Evolutionary conservation across 805 yeast species (phyloP), one percentile per base, ranked within the genome.

Genomic region (Suhomyces prunicola): DNA sequence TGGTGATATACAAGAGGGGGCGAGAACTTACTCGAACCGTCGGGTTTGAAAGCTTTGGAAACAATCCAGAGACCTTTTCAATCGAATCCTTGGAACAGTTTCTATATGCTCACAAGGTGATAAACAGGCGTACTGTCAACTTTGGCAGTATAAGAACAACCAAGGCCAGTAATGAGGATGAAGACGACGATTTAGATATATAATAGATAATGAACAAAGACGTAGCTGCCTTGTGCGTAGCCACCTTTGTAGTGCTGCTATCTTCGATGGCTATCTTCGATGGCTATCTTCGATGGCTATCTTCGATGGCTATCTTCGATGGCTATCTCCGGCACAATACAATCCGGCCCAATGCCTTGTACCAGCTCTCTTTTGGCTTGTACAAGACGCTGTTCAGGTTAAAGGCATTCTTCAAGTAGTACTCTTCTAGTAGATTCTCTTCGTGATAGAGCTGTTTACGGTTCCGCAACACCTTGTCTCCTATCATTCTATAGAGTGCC

Each of bases 21-120:
- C 67, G 76, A 44, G 93, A 88, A 59, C 63, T 73, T 4, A 76
- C 78, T 12, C 70, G 89, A 55, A 61, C 88, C 5, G 77, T 88
- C 5, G 97, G 97, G 5, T 86, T 90, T 60, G 85, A 84, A 50
- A 78, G 80, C 31, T 69, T 89, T 44, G 80, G 83, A 27, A 60
- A 64, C 35, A 70, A 77, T 48, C 70, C 76, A 3, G 74, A 77
- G 48, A 78, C 73, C 41, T 84, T 86, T 59, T 61, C 73, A 2
- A 59, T 80, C 7, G 77, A 73, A 44, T 61, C 73, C 2, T 68
- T 88, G 54, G 92, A 87, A 61, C 47, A 48, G 7, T 55, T 41
- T 26, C 53, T 65, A 33, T 46, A 57, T n/a, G 45, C 44, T 39
- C 51, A 55, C 48, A 64, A 73, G 0, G 68, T 72, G 8, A 58